Evolutionary conservation across 371 early-diverging fungal genomes (phyloP).

Genomic region (Mucor sp.): DNA sequence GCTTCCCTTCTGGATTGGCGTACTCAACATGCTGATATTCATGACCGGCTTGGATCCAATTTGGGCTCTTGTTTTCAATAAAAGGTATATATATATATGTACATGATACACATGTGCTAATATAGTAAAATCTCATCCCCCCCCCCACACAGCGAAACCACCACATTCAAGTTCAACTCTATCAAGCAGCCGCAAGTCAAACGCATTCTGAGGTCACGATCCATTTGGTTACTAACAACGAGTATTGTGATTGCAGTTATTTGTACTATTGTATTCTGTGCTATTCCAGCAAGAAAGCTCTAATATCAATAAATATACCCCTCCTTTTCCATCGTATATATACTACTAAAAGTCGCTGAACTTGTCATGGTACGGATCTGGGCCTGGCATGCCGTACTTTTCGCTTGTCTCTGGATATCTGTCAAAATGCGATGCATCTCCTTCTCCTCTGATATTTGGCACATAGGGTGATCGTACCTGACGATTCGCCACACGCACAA

Average conservation of each 20-base stretch:
- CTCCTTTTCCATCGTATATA: no score
- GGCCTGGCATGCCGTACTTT: constrained; percentile 43
- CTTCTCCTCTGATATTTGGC: constrained; percentile 79
- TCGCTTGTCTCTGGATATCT: constrained; percentile 81
- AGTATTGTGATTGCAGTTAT: constrained; percentile 34
- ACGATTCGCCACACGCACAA: constrained; percentile 58
- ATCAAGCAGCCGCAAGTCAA: constrained; percentile 47
- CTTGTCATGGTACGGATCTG: constrained; percentile 40
- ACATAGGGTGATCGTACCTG: constrained; percentile 79
- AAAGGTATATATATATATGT: constrained; percentile 37
- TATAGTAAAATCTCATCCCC: not conserved
- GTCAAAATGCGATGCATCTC: constrained; percentile 94
- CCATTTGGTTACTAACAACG: constrained; percentile 39
- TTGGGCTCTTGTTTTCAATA: constrained; percentile 47
- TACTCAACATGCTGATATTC: constrained; percentile 39
- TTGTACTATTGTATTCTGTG: constrained; percentile 46
- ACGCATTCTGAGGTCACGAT: constrained; percentile 40
- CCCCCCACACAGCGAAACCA: constrained; percentile 41
- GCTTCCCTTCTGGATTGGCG: constrained; percentile 50
- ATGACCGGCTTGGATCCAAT: constrained; percentile 52
- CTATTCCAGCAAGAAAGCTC: constrained; percentile 49
- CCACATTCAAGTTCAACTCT: constrained; percentile 47
- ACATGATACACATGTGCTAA: not conserved
- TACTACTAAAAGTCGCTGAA: constrained; percentile 34
- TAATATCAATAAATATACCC: constrained; percentile 26